Evolutionary conservation across 2,329 filamentous ascomycete species (phyloP).

Genomic region (Botrytis squamosa): DNA sequence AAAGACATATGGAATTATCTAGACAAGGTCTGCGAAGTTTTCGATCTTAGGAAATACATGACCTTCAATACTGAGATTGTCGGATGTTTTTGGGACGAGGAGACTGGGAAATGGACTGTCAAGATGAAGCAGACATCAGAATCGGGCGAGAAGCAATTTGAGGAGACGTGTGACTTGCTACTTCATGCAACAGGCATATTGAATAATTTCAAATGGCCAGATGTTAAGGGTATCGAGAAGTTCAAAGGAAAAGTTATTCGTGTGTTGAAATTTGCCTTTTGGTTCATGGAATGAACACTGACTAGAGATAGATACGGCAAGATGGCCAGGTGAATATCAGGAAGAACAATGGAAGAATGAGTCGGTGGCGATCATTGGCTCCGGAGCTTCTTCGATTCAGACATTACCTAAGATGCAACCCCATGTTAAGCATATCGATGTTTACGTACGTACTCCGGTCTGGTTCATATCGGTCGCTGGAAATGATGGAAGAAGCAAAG

Average conservation of each 20-base stretch:
- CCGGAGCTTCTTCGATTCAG: conserved; percentile 42
- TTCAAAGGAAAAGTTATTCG: conserved; percentile 49
- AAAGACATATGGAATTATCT: conserved; percentile 56
- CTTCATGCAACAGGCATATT: conserved; percentile 33
- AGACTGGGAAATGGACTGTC: conserved; percentile 50
- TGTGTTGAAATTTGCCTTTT: conserved; percentile 23
- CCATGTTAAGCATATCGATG: conserved; percentile 46
- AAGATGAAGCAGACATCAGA: conserved; percentile 44
- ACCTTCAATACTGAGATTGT: conserved; percentile 49
- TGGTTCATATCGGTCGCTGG: conserved; percentile 50
- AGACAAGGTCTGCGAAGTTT: conserved; percentile 48
- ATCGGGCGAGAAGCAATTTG: conserved; percentile 26
- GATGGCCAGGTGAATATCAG: conserved; percentile 43
- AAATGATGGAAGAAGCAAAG: conserved; percentile 46
- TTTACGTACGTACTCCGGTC: conserved; percentile 50
- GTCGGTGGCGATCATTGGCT: conserved; percentile 43
- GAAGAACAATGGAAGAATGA: conserved; percentile 33
- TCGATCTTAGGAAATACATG: conserved; percentile 52
- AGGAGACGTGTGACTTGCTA: conserved; percentile 33
- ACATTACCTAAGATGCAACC: conserved; percentile 43
- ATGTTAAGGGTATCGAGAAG: conserved; percentile 47
- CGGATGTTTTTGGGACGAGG: conserved; percentile 50
- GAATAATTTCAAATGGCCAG: conserved; percentile 45
- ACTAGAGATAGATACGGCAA: conserved; percentile 43
- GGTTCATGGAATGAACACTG: neutral